These are phyloP conservation scores for Microstegium vimineum DNA, from an alignment of 176 grass and related monocot genomes.

Conservation along the genomic window DNA sequence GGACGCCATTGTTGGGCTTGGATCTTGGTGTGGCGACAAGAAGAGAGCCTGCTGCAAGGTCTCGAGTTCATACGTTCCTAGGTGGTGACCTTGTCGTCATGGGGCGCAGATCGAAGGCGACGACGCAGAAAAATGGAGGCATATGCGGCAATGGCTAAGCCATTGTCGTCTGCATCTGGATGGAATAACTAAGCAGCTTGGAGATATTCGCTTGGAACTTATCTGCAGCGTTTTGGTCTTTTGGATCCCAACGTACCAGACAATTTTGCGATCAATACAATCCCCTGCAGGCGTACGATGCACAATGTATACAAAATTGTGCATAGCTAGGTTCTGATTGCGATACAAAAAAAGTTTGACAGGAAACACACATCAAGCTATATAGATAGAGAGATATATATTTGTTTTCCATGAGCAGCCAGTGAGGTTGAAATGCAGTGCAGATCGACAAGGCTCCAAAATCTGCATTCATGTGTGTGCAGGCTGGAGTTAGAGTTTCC, in stretches of 20 bases:
- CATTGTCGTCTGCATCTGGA: conserved; percentile 29
- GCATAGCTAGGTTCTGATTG: not conserved
- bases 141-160: conserved; percentile 31
- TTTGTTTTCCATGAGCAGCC: not conserved
- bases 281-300: not conserved
- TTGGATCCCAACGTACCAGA: conserved; percentile 12
- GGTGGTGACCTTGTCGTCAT: conserved; percentile 24
- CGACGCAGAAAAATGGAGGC: conserved; percentile 1
- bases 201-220: conserved; percentile 43
- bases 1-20: conserved; percentile 6
- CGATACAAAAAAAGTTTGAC: not conserved
- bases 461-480: not conserved
- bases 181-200: conserved; percentile 37
- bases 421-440: not conserved
- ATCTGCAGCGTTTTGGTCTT: not conserved
- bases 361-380: not conserved
- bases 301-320: not conserved
- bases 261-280: conserved; percentile 43
- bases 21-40: conserved; percentile 10
- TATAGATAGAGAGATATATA: not conserved
- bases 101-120: not conserved
- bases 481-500: not conserved
- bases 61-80: conserved; percentile 39
- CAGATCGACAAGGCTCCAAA: conserved; percentile 4
- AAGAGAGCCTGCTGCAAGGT: not conserved